Conservation (phyloP, 768 basidiomycete genomes). For the Antrodiella citrinella region DNA sequence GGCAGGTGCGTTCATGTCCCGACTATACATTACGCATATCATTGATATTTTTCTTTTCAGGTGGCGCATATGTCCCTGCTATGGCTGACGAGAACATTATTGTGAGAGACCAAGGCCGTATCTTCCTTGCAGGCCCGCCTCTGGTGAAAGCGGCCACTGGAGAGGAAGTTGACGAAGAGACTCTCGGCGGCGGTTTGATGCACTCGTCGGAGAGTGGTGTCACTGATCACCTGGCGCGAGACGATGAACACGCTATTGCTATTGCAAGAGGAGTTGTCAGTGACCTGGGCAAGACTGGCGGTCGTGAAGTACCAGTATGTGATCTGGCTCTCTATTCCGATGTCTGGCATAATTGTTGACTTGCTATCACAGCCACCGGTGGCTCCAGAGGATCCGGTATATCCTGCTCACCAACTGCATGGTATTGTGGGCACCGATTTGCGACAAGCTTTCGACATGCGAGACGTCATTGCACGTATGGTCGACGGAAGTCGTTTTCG, state of each 20-base stretch:
- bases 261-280: conserved; percentile 71
- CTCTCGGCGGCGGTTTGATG: conserved; percentile 85
- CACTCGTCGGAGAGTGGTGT: conserved; percentile 89
- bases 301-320: conserved; percentile 41
- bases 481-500: conserved; percentile 89
- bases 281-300: conserved; percentile 65
- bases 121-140: conserved; percentile 92
- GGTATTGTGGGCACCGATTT: conserved; percentile 89
- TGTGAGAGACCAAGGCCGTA: conserved; percentile 83
- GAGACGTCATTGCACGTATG: conserved; percentile 85
- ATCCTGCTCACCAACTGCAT: conserved; percentile 74
- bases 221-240: conserved; percentile 78
- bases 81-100: conserved; percentile 96
- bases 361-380: conserved; percentile 37
- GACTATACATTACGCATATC: too few species aligned
- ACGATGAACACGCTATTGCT: conserved; percentile 79
- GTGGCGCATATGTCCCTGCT: conserved; percentile 90
- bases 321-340: not conserved
- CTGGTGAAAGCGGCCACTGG: conserved; percentile 93
- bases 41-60: too few species aligned
- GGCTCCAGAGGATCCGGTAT: conserved; percentile 63
- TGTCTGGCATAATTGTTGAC: too few species aligned
- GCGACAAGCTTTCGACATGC: conserved; percentile 86
- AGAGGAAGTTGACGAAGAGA: conserved; percentile 88
- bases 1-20: conserved; percentile 62